These are phyloP conservation scores for Pichia sp. DNA, from an alignment of 1,139 yeast species.

Conservation along the genomic window DNA sequence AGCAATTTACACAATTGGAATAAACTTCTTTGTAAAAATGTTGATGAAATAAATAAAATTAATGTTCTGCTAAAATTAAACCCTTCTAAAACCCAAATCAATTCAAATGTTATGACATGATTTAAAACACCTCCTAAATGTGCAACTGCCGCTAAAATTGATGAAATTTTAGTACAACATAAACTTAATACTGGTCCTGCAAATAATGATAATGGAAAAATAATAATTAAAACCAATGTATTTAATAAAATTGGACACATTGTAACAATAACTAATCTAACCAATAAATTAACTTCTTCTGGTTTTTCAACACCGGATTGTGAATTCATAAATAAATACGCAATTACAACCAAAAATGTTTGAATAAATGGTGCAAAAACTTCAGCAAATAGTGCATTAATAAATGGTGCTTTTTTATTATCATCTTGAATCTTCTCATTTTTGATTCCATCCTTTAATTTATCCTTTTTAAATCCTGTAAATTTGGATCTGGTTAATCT, in stretches of 20 bases:
- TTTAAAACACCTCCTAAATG: constrained; percentile 48
- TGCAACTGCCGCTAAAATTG: constrained; percentile 43
- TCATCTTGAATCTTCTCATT: constrained; percentile 14
- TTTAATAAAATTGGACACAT: constrained; percentile 51
- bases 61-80: constrained; percentile 56
- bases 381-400: constrained; percentile 49
- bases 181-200: constrained; percentile 40
- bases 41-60: constrained; percentile 50
- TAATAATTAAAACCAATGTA: constrained; percentile 35
- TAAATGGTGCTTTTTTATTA: constrained; percentile 33
- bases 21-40: constrained; percentile 50
- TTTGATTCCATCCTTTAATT: constrained; percentile 4
- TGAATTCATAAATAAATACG: constrained; percentile 64
- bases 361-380: constrained; percentile 44
- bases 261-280: constrained; percentile 47
- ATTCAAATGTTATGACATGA: constrained; percentile 51
- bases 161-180: constrained; percentile 32
- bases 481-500: constrained; percentile 50
- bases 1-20: constrained; percentile 42
- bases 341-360: constrained; percentile 42
- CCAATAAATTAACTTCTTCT: constrained; percentile 45
- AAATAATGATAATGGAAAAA: constrained; percentile 44
- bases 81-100: constrained; percentile 57
- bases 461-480: constrained; percentile 58
- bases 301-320: constrained; percentile 56